A percentile compares a stretch with the other conserved stretches of the same genome.
phyloP scores from a whole-genome alignment of 768 basidiomycete genomes.

The Krasilnikovozyma curviuscula region DNA sequence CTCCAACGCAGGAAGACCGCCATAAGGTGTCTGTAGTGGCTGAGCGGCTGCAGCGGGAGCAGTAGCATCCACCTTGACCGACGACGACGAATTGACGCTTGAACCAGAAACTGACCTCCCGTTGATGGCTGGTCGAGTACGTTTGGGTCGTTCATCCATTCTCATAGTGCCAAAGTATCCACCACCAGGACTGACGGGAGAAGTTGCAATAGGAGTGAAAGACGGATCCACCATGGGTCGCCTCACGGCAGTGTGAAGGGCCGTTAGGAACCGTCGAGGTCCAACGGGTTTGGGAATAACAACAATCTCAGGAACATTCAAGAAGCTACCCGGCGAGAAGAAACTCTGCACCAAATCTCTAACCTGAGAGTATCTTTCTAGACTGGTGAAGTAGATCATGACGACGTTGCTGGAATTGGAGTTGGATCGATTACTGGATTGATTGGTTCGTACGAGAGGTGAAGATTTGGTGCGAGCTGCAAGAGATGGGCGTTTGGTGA shows the following conservation, averaged over 20 bases:
- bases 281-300: slow-evolving; percentile 95
- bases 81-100: not conserved
- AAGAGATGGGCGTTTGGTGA: slow-evolving; percentile 21
- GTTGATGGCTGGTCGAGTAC: not conserved
- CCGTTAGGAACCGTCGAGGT: slow-evolving; percentile 76
- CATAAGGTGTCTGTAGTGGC: not conserved
- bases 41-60: not conserved
- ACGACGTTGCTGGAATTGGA: slow-evolving; percentile 32
- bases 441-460: slow-evolving; percentile 45
- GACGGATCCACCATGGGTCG: slow-evolving; percentile 76
- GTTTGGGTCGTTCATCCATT: not conserved
- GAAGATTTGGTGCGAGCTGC: slow-evolving; percentile 40
- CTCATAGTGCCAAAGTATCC: slow-evolving; percentile 24
- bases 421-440: slow-evolving; percentile 22
- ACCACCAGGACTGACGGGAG: slow-evolving; percentile 50
- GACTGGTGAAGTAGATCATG: slow-evolving; percentile 76
- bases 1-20: slow-evolving; percentile 30
- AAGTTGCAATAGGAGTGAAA: slow-evolving; percentile 85
- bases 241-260: slow-evolving; percentile 71
- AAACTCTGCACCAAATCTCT: slow-evolving; percentile 65
- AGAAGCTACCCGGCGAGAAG: slow-evolving; percentile 29
- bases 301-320: slow-evolving; percentile 61
- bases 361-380: slow-evolving; percentile 69
- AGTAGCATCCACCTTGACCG: not conserved
- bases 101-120: not conserved